Evolutionary conservation across 345 rosid species (phyloP).

Genomic region (Raphanus raphanistrum): DNA sequence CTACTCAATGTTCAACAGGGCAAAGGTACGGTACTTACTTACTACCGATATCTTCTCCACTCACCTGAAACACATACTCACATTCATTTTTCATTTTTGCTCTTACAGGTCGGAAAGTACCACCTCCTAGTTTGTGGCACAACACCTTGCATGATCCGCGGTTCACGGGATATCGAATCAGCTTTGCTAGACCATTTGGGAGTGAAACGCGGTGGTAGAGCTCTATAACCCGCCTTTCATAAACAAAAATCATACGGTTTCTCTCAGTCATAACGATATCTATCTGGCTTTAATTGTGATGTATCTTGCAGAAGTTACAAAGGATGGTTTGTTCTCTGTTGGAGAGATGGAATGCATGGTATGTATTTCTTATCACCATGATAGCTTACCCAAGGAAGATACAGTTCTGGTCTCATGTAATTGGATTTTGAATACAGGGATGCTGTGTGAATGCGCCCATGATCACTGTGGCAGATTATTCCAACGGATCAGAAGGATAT

Average conservation of each 20-base stretch:
- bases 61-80: not conserved
- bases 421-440: constrained; percentile 58
- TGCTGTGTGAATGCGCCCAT: constrained; percentile 98
- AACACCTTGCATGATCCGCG: constrained; percentile 97
- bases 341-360: constrained; percentile 99
- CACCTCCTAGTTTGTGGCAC: constrained; percentile 99
- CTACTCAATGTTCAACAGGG: constrained; percentile 94
- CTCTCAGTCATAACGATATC: constrained; percentile 26
- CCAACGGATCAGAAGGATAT: constrained; percentile 94
- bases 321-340: constrained; percentile 97
- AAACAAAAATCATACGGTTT: not conserved
- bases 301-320: constrained; percentile 72
- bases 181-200: constrained; percentile 89
- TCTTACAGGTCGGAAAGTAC: constrained; percentile 86
- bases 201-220: constrained; percentile 87
- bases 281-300: not conserved
- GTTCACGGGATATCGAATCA: constrained; percentile 88
- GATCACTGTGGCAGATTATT: constrained; percentile 97
- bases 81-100: constrained; percentile 18
- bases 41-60: not conserved
- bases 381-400: not conserved
- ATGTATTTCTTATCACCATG: constrained; percentile 21
- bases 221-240: constrained; percentile 14
- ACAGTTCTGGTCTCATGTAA: not conserved
- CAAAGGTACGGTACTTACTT: constrained; percentile 49